Conservation (phyloP, 163 green algal genomes). For the Chloromonas sp. region DNA sequence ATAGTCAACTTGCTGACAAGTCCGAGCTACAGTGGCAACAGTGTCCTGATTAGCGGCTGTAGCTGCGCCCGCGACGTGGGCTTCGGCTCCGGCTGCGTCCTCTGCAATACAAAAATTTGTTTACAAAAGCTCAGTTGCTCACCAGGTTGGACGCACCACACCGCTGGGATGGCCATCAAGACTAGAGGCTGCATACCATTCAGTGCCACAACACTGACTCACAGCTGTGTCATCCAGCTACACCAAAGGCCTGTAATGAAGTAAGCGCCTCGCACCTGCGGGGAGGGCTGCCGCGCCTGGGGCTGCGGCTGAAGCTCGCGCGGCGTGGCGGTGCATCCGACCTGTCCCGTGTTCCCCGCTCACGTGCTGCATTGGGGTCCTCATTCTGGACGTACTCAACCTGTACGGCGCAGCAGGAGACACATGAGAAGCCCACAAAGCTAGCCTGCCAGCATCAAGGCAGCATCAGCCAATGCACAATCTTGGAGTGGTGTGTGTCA, state of each 20-base stretch:
- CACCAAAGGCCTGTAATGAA: no score
- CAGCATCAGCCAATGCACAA: neutral
- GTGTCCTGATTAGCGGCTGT: neutral
- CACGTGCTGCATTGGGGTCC: constrained; percentile 3
- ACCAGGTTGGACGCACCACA: no score
- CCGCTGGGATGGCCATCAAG: no score
- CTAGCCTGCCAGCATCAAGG: neutral
- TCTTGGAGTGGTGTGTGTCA: neutral
- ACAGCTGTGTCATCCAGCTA: no score
- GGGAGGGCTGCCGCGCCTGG: neutral
- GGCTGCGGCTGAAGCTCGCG: neutral
- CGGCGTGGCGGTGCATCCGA: neutral
- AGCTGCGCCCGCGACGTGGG: neutral
- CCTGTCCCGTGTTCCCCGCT: neutral
- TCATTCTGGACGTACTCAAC: constrained; percentile 52
- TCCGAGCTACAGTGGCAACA: neutral
- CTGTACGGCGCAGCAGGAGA: neutral
- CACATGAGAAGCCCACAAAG: neutral
- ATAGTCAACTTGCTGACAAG: no score
- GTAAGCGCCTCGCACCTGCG: no score
- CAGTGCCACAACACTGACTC: no score
- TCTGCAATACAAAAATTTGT: neutral
- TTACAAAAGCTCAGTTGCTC: no score
- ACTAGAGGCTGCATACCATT: no score
- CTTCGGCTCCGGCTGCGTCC: neutral